Base-by-base conservation (phyloP, 805 yeast genomes). In the Sugiyamaella boreocaroliniensis region DNA sequence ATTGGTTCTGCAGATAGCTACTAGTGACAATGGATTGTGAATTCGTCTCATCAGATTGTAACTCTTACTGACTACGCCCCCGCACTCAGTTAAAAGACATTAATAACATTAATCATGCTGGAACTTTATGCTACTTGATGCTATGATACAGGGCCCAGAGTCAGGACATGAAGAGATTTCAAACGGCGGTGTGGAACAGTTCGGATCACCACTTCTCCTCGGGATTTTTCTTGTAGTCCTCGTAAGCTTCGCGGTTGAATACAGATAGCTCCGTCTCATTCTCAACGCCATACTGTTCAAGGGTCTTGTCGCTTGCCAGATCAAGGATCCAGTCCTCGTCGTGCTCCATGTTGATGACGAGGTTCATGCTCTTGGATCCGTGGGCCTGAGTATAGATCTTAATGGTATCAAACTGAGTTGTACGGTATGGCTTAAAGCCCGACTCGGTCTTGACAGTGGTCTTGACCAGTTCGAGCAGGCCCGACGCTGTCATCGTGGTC, bases 321-420 rank as follows among this genome's bases (percentile, higher is more conserved):
- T 61, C 66, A 50, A 86, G 66, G 4, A 86, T 72, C 89, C 95
- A 86, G 52, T 82, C 84, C 5, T 83, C 86, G 62, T 82, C 87
- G 62, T 90, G 83, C 26, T 88, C 96, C 66, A 93, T 78, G 66
- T 93, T 93, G 57, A 93, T 86, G 46, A 89, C 93, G 59, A 93
- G 75, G 64, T 93, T 89, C 81, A 89, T 85, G 1, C 97, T 87
- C 70, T 93, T 93, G 29, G 96, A 79, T 11, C 95, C 93, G 68
- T 92, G 98, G 0, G 99, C 98, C 65, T 89, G 89, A 29, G 96
- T 86, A 70, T 93, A 93, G 6, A 93, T 77, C 68, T 93, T 93
- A 52, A 92, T 67, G 0, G 90, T 75, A 64, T 92, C 86, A 57
- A 81, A 86, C 0, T 70, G 73, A 9, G 87, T 86, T 55, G 77